These are phyloP conservation scores for Elaeis guineensis DNA, from an alignment of 176 grass and related monocot genomes.

Conservation along the genomic window DNA sequence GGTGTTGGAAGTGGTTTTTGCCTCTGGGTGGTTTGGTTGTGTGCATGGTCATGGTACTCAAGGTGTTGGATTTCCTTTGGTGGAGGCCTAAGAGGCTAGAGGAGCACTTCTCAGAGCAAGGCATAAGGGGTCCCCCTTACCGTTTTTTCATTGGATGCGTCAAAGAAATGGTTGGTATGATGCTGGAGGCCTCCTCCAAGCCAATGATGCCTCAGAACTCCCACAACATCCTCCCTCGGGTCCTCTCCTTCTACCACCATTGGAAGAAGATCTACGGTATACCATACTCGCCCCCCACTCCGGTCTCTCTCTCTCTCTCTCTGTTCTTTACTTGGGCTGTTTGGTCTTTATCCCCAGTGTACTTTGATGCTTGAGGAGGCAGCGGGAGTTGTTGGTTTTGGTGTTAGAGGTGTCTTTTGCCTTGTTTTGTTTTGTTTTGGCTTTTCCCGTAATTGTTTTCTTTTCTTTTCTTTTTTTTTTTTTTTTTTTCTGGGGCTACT, in stretches of 20 bases:
- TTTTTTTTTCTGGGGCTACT: background rate
- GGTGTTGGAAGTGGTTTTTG: slow-evolving; percentile 28
- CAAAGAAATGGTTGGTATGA: slow-evolving; percentile 79
- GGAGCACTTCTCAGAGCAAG: slow-evolving; percentile 72
- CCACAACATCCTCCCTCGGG: slow-evolving; percentile 85
- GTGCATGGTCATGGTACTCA: slow-evolving; percentile 36
- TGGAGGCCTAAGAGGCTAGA: slow-evolving; percentile 84
- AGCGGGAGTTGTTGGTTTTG: too few relatives aligned
- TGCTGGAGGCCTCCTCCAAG: slow-evolving; percentile 78
- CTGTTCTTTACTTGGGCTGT: too few relatives aligned
- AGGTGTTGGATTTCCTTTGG: slow-evolving; percentile 81
- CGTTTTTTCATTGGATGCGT: slow-evolving; percentile 88
- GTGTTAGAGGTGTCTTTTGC: background rate
- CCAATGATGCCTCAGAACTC: slow-evolving; percentile 71
- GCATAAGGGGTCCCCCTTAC: slow-evolving; percentile 83
- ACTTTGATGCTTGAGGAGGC: too few relatives aligned
- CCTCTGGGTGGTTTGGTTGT: slow-evolving; percentile 3
- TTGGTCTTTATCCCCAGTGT: too few relatives aligned
- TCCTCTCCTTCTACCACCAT: slow-evolving; percentile 94
- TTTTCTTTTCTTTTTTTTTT: too few relatives aligned
- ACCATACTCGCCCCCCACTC: slow-evolving; percentile 3
- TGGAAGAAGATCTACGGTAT: slow-evolving; percentile 98
- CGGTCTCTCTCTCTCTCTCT: background rate
- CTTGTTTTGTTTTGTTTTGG: slow-evolving; percentile 23
- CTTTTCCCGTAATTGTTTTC: slow-evolving; percentile 17